Evolutionary conservation across 306 rosid genomes (phyloP), one percentile per base, ranked within the genome.

Genomic region (Corylus heterophylla): DNA sequence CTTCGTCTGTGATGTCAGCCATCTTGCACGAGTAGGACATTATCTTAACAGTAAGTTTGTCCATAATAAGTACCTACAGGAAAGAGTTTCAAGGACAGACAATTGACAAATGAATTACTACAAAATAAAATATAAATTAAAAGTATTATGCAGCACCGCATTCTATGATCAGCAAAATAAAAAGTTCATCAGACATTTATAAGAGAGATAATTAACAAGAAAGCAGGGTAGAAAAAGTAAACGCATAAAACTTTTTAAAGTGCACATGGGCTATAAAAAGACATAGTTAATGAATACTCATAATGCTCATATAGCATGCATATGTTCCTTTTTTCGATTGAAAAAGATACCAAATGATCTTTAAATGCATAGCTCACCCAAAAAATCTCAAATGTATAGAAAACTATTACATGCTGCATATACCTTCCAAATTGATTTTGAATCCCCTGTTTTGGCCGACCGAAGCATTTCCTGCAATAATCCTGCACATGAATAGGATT

Each of bases 11-110:
- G 80, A 95, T 89, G 89, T 95, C 98, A 81, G 97, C 93, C 99
- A 95, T 95, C 92, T 90, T 95, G 88, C 99, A 95, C 8, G 98
- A 83, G 86, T 89, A 88, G 69, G 99, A 95, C 99, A 95, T 93
- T 84, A 95, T 89, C 89, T 95, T 95, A 71, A 95, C 87, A 61
- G 99, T 95, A 75, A 95, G 86, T 85, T 87, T 95, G 86, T 95
- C 99, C 99, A 95, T 91, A 85, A 95, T 91, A 58, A 95, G 91
- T 84, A 95, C 99, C 99, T 95, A 81, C 74, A 88, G 74, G 64
- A 67, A 82, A 83, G 73, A 80, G 77, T 76, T 51, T 69, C 73
- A 73, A 79, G 71, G 55, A 84, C 45, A 64, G 61, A 81, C 69
- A 64, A 56, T 39, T 25, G 31, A 55, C 4, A 56, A 81, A 80